A percentile compares a stretch with the other conserved stretches of the same genome.
These are phyloP conservation scores for Phytophthora melonis DNA, from an alignment of 352 stramenopile genomes.

Conservation along the genomic window DNA sequence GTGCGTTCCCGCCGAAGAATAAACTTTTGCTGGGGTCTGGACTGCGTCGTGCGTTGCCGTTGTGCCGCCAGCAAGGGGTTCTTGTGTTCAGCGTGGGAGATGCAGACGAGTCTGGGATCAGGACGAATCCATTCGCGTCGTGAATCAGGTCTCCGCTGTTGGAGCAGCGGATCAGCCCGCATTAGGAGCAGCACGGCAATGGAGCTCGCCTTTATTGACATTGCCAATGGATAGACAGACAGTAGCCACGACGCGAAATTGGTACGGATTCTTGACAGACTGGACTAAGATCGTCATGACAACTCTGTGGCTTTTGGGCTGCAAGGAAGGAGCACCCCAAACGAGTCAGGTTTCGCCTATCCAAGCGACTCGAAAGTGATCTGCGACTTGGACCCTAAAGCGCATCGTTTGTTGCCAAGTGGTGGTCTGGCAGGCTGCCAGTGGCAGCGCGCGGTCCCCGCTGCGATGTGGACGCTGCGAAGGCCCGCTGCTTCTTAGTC, in stretches of 20 bases:
- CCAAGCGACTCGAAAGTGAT: not conserved
- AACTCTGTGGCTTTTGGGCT: not conserved
- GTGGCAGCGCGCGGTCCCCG: slow-evolving; percentile 1
- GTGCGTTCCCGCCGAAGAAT: not conserved
- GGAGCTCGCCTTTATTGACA: not conserved
- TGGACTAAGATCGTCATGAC: not conserved
- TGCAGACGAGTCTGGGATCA: not conserved
- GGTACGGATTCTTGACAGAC: not conserved
- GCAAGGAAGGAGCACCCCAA: not conserved
- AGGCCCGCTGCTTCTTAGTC: slow-evolving; percentile 10
- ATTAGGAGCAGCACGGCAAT: not conserved
- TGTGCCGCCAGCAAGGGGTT: not conserved
- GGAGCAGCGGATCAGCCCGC: not conserved
- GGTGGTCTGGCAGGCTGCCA: not conserved
- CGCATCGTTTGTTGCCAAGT: not conserved
- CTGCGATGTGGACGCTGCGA: not conserved
- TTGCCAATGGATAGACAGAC: too few species aligned
- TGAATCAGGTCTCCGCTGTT: not conserved
- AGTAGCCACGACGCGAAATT: not conserved
- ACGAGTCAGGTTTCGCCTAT: not conserved
- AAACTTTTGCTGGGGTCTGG: not conserved
- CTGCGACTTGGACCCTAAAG: not conserved
- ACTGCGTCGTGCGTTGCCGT: not conserved
- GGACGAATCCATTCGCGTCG: not conserved
- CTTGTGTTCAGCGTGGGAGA: not conserved